Base-by-base conservation (phyloP, 2,329 filamentous ascomycete genomes). In the Fusarium sp. region DNA sequence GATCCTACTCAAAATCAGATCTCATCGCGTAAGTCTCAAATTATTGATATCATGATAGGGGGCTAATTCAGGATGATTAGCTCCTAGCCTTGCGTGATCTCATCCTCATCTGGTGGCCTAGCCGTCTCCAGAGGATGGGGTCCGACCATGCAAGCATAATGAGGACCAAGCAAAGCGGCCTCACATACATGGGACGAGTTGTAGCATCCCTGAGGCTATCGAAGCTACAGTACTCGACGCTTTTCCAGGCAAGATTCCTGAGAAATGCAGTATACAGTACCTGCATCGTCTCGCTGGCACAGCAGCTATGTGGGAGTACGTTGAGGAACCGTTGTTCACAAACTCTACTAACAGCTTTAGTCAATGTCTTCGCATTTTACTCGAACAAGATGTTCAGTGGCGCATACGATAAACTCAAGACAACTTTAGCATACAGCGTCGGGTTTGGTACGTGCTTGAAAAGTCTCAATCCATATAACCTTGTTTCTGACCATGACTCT, bases 361-460 rank as follows among this genome's bases (percentile, higher is more conserved):
- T 56, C 7, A 56, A 56, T 13, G 39, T 44, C 22, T 44, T 56
- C 4, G 53, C 53, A 9, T 56, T 56, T 8, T 56, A 56, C 39
- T 56, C 53, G 1, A 56, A 56, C 30, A 56, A 56, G 11, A 44
- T 56, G 14, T 42, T 44, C 39, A 44, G n/a, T 16, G 53, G 39
- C 11, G 7, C 53, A 9, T 20, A 31, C 11, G 39, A 26, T 6
- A 56, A 56, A 13, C n/a, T 35, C 12, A 56, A 20, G 14, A 12
- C 53, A 9, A 44, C 53, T 16, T 12, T 56, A 9, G 53, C 53
- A 26, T 56, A 56, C 14, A 56, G 53, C 6, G 38, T 56, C 12
- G 53, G 53, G 4, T 56, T 56, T 20, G 53, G 53, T 55, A 42
- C 5, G 51, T 30, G 12, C 13, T 41, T 20, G 3, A 31, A 30